Conservation (phyloP, 129 eudicot species). For the Saussurea involucrata region DNA sequence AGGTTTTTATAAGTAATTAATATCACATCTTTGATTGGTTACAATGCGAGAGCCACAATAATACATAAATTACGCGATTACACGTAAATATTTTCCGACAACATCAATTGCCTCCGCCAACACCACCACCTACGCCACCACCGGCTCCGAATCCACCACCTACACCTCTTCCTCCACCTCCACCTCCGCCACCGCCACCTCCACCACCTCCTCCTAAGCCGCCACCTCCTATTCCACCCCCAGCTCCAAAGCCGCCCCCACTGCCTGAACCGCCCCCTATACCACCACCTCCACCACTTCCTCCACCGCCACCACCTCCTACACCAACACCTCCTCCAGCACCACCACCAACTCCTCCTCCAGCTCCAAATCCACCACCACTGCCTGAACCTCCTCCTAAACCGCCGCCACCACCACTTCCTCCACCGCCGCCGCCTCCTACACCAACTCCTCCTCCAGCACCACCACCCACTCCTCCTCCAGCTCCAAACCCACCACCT, state of each 20-base stretch:
- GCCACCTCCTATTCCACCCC: constrained; percentile 42
- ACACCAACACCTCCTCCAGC: constrained; percentile 36
- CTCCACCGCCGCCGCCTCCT: constrained; percentile 19
- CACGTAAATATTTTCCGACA: not conserved
- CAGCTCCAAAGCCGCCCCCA: constrained; percentile 52
- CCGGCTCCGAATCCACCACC: constrained; percentile 20
- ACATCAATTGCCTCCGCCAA: constrained; percentile 13
- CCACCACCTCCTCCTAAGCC: not conserved
- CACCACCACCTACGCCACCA: constrained; percentile 16
- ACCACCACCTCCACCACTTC: constrained; percentile 45
- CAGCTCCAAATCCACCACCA: constrained; percentile 33
- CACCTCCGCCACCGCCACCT: constrained; percentile 12
- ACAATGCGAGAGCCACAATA: not conserved
- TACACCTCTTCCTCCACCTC: constrained; percentile 8
- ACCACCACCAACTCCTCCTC: constrained; percentile 38
- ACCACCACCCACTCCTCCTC: constrained; percentile 32
- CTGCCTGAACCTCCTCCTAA: constrained; percentile 39
- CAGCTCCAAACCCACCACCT: constrained; percentile 32
- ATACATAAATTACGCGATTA: not conserved
- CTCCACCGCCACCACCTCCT: constrained; percentile 37
- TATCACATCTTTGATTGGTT: not conserved
- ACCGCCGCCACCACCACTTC: constrained; percentile 26
- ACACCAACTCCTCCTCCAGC: constrained; percentile 32
- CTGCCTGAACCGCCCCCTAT: constrained; percentile 45
- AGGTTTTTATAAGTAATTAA: not conserved